A percentile compares a stretch with the other conserved stretches of the same genome.
These are phyloP conservation scores for Aspergillus indologenus DNA, from an alignment of 495 filamentous ascomycete species.

Conservation along the genomic window DNA sequence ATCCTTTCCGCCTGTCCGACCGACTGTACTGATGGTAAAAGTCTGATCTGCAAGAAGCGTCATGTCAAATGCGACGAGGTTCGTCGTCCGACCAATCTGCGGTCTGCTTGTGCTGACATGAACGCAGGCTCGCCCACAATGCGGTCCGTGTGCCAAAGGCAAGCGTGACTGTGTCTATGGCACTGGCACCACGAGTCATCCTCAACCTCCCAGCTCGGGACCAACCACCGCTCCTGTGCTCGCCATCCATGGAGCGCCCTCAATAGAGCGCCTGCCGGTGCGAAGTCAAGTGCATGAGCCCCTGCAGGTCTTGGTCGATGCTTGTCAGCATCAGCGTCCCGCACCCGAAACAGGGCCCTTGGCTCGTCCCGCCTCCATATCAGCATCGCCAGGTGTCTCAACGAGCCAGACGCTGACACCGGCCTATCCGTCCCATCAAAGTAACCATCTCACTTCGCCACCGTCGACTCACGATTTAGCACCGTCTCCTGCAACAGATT, in stretches of 20 bases:
- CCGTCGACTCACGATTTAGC: slow-evolving; percentile 11
- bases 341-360: background rate
- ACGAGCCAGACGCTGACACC: slow-evolving; percentile 1
- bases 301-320: slow-evolving; percentile 25
- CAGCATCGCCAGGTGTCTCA: background rate
- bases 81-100: background rate
- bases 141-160: slow-evolving; percentile 32
- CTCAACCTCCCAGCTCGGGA: background rate
- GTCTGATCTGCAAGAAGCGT: slow-evolving; percentile 30
- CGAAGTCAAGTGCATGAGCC: slow-evolving; percentile 16
- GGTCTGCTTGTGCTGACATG: background rate
- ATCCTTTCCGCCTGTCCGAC: background rate
- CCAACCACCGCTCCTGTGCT: background rate
- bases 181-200: background rate
- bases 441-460: background rate
- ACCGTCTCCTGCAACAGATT: slow-evolving; percentile 27
- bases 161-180: slow-evolving; percentile 28
- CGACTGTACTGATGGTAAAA: slow-evolving; percentile 7
- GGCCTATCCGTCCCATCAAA: background rate
- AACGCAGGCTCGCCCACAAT: slow-evolving; percentile 27
- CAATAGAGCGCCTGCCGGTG: background rate
- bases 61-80: slow-evolving; percentile 36
- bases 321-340: slow-evolving; percentile 24
- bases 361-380: background rate
- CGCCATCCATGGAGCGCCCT: background rate